Base-by-base conservation (phyloP, 192 early-diverging fungal species). In the Funneliformis mosseae region DNA sequence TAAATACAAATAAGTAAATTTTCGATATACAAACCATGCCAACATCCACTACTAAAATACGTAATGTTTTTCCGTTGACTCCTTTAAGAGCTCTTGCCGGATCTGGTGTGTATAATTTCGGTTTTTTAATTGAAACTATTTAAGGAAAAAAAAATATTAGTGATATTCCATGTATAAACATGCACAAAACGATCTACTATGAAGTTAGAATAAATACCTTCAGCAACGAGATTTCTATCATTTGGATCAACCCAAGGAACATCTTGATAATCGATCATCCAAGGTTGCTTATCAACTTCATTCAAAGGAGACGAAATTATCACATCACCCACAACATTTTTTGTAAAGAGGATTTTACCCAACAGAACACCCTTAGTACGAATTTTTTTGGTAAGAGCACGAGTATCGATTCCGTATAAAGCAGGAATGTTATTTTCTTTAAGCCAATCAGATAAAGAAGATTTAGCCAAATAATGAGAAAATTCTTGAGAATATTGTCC, bases 301-400 rank as follows among this genome's bases (percentile, higher is more conserved):
- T 3, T 33, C 33, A 33, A 33, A 33, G 50, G 16, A 21, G 21
- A 5, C 23, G 84, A 79, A 43, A 86, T 87, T 46, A 82, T 78
- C 10, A 77, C 86, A 61, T 84, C 84, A 39, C 86, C 89, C 9
- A 88, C 89, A 3, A 89, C 46, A 66, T 78, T 75, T 81, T 85
- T 90, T 38, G 97, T 95, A 85, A 99, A 95, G 43, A 98, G 81
- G 60, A 99, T 85, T 88, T 98, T 98, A 76, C 92, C 97, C 27
- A 99, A 88, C 80, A 97, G 85, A 33, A 93, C 93, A 82, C 98
- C 98, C 80, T 94, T 86, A 39, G 91, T 92, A 66, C 98, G 92
- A 81, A 99, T 98, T 86, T 96, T 96, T 90, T 99, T 98, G 50
- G 97, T 98, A 81, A 99, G 88, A 45, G 96, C 96, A 68, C 98